Evolutionary conservation across 73 alveolate species (phyloP).

Genomic region (Tetrahymena thermophila): DNA sequence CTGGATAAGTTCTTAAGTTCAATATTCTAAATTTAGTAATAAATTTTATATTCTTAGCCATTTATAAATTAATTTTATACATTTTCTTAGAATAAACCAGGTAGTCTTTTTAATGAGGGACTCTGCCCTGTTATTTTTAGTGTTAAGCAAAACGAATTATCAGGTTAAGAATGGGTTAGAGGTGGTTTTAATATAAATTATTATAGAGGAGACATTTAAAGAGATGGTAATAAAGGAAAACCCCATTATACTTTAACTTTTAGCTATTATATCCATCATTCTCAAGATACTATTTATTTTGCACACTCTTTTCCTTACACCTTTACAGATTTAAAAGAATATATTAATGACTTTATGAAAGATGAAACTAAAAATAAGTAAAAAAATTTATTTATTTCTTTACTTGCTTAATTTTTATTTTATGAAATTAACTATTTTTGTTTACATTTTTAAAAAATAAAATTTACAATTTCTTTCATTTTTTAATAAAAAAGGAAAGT

Average conservation of each 20-base stretch:
- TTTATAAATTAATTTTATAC: background rate
- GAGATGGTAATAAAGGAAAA: constrained; percentile 7
- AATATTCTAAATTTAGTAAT: constrained; percentile 21
- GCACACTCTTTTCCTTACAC: constrained; percentile 97
- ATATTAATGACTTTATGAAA: background rate
- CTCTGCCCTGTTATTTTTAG: constrained; percentile 23
- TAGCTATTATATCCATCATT: constrained; percentile 43
- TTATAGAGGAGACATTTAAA: constrained; percentile 7
- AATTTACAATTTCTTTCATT: background rate
- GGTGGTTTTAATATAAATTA: constrained; percentile 28
- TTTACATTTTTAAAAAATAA: no score
- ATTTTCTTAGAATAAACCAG: background rate
- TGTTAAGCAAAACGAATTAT: constrained; percentile 16
- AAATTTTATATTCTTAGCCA: background rate
- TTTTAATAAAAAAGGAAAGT: background rate
- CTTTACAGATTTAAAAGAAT: constrained; percentile 63
- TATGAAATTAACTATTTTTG: no score
- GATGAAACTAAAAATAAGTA: constrained; percentile 17
- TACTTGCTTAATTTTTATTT: no score
- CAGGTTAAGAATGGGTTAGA: constrained; percentile 33
- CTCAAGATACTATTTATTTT: constrained; percentile 68
- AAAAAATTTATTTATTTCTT: background rate
- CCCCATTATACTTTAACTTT: constrained; percentile 56
- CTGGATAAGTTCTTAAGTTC: constrained; percentile 25
- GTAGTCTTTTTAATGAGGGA: constrained; percentile 40